These are phyloP conservation scores for Pythium periplocum DNA, from an alignment of 352 stramenopile genomes.

Conservation along the genomic window DNA sequence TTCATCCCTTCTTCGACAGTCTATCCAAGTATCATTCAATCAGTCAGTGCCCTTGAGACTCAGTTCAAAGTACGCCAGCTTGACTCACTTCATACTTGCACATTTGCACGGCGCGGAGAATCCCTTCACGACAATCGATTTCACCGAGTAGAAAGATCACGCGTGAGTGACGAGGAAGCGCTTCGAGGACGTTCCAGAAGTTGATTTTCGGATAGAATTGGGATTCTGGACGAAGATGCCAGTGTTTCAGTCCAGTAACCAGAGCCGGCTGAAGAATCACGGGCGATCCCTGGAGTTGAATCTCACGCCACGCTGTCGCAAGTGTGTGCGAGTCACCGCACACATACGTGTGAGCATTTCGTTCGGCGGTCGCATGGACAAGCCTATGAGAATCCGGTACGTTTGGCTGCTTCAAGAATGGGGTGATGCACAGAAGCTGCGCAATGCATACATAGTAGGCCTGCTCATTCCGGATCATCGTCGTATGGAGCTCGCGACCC, in stretches of 20 bases:
- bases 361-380: not conserved
- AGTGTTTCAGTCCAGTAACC: slow-evolving; percentile 93
- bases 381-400: not conserved
- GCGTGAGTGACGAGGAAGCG: slow-evolving; percentile 42
- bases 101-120: slow-evolving; percentile 83
- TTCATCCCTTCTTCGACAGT: slow-evolving; percentile 76
- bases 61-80: not conserved
- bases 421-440: slow-evolving; percentile 62
- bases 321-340: slow-evolving; percentile 92
- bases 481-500: slow-evolving; percentile 64
- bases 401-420: not conserved
- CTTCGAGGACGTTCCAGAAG: slow-evolving; percentile 68
- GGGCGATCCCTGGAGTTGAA: slow-evolving; percentile 19
- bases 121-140: slow-evolving; percentile 94
- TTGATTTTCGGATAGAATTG: slow-evolving; percentile 92
- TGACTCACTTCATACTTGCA: slow-evolving; percentile 75
- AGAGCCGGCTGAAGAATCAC: slow-evolving; percentile 56
- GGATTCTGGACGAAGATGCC: slow-evolving; percentile 82
- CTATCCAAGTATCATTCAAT: slow-evolving; percentile 16
- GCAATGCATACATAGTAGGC: slow-evolving; percentile 87
- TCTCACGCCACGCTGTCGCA: slow-evolving; percentile 78
- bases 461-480: slow-evolving; percentile 80
- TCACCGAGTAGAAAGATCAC: slow-evolving; percentile 93
- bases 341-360: slow-evolving; percentile 49
- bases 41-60: slow-evolving; percentile 1